phyloP scores from a whole-genome alignment of 2,329 filamentous ascomycete species.

The Neofusicoccum parvum region DNA sequence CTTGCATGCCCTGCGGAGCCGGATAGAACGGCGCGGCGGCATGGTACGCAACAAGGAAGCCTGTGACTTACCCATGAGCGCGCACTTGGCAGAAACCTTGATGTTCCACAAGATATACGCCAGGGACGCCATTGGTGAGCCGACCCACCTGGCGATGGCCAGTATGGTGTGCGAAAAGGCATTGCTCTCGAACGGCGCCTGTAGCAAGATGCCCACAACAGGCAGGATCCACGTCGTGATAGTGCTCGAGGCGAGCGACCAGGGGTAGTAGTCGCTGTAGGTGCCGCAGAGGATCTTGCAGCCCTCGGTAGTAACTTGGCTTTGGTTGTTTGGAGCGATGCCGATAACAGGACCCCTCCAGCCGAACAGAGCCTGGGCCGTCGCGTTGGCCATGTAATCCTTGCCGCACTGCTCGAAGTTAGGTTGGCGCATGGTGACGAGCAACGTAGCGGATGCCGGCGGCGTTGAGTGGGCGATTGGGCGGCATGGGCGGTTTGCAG shows the following conservation, averaged over 20 bases:
- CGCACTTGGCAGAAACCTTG: slow-evolving; percentile 42
- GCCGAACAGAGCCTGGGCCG: neutral
- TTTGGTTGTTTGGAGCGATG: slow-evolving; percentile 26
- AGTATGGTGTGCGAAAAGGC: slow-evolving; percentile 38
- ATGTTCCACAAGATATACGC: slow-evolving; percentile 46
- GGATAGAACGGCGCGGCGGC: neutral
- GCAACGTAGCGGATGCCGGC: neutral
- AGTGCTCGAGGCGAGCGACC: slow-evolving; percentile 34
- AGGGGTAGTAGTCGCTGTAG: slow-evolving; percentile 36
- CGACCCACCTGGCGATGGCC: slow-evolving; percentile 41
- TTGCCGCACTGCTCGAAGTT: neutral
- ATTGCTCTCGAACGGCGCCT: slow-evolving; percentile 47
- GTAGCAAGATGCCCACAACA: slow-evolving; percentile 41
- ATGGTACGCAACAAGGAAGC: neutral
- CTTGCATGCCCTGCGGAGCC: neutral
- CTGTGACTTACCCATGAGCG: slow-evolving; percentile 32
- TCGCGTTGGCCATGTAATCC: neutral
- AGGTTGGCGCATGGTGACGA: slow-evolving; percentile 1
- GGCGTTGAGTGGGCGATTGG: neutral
- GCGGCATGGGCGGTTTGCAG: neutral
- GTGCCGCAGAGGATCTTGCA: slow-evolving; percentile 39
- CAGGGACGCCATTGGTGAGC: slow-evolving; percentile 41
- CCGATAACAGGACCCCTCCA: slow-evolving; percentile 24
- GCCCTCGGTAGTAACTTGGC: slow-evolving; percentile 36
- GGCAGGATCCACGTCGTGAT: slow-evolving; percentile 47